phyloP scores from a whole-genome alignment of 306 rosid species.

The Vachellia pachyceras region DNA sequence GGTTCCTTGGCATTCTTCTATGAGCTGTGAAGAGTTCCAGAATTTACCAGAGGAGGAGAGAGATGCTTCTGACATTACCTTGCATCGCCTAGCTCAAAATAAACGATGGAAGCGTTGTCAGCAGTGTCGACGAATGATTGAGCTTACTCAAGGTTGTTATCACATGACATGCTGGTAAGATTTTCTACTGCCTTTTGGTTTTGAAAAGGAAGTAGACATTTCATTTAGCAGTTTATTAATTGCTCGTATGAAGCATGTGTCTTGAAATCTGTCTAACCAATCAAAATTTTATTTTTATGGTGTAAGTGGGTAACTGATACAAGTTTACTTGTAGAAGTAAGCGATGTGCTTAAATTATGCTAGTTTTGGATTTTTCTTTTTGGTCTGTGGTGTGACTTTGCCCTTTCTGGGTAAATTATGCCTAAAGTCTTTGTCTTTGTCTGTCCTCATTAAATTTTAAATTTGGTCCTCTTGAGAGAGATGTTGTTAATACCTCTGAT shows the following conservation, averaged over 20 bases:
- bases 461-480: background rate
- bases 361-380: background rate
- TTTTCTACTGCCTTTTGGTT: conserved; percentile 15
- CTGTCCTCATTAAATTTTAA: background rate
- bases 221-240: background rate
- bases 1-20: conserved; percentile 93
- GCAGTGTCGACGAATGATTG: conserved; percentile 87
- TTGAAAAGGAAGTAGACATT: background rate
- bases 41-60: conserved; percentile 77
- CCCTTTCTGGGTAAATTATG: background rate
- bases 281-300: conserved; percentile 9
- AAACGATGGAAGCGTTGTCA: conserved; percentile 94
- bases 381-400: conserved; percentile 13
- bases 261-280: background rate
- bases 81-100: conserved; percentile 72
- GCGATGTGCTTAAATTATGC: background rate
- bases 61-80: conserved; percentile 72
- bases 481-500: background rate
- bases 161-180: conserved; percentile 96
- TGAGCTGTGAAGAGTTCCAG: conserved; percentile 88
- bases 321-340: background rate
- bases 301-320: background rate
- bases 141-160: conserved; percentile 85
- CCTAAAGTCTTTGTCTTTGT: background rate
- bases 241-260: background rate